Evolutionary conservation across 306 rosid species (phyloP).

Genomic region (Comarum palustre): DNA sequence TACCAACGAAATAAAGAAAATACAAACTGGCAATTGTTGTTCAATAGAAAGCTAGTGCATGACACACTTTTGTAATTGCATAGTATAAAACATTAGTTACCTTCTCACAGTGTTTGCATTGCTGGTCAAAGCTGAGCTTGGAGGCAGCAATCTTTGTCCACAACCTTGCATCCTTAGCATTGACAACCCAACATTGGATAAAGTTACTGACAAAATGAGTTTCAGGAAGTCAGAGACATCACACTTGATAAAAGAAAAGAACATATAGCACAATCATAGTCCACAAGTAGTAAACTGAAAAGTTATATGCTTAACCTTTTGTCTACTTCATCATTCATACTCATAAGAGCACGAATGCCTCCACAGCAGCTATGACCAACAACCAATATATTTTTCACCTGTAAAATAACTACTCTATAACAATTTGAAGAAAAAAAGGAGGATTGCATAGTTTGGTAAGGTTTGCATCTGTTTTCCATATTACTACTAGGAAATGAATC

Average conservation of each 20-base stretch:
- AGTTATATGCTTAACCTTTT: constrained; percentile 45
- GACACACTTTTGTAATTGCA: not conserved
- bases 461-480: not conserved
- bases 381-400: constrained; percentile 84
- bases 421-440: not conserved
- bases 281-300: constrained; percentile 18
- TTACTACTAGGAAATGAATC: not conserved
- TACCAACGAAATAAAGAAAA: not conserved
- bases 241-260: constrained; percentile 5
- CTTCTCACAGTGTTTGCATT: constrained; percentile 92
- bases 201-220: constrained; percentile 43
- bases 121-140: constrained; percentile 66
- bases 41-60: not conserved
- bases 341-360: constrained; percentile 94
- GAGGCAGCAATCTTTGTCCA: constrained; percentile 71
- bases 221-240: constrained; percentile 28
- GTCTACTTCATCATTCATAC: constrained; percentile 63
- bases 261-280: constrained; percentile 1
- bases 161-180: constrained; percentile 66
- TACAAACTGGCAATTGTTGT: not conserved
- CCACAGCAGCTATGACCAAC: constrained; percentile 99
- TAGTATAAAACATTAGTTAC: constrained; percentile 30
- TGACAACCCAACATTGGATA: constrained; percentile 75
- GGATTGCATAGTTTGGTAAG: not conserved
- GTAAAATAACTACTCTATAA: constrained; percentile 18